phyloP scores from a whole-genome alignment of 2,329 filamentous ascomycete genomes.

The Xylariaceae sp. region DNA sequence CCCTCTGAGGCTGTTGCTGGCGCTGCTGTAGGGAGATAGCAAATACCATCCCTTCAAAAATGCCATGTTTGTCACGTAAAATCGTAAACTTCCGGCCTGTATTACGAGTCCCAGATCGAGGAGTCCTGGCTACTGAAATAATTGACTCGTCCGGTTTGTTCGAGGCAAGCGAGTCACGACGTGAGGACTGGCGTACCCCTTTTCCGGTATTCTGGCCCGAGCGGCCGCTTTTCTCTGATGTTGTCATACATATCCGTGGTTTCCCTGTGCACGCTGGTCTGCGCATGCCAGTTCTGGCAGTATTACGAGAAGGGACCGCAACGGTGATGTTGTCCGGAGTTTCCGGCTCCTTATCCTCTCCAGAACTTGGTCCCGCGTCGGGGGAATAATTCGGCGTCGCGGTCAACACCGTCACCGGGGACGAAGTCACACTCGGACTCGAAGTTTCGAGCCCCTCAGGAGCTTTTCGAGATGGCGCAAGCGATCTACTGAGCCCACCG shows the following conservation, averaged over 20 bases:
- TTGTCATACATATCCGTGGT: constrained; percentile 22
- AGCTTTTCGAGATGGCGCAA: constrained; percentile 22
- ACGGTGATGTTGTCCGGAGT: neutral
- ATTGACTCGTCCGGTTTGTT: constrained; percentile 43
- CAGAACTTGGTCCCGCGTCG: constrained; percentile 26
- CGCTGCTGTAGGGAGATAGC: constrained; percentile 66
- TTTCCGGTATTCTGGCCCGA: constrained; percentile 27
- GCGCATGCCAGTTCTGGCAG: constrained; percentile 10
- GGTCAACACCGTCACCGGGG: constrained; percentile 27
- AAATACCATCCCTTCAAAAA: constrained; percentile 83
- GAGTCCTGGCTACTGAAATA: constrained; percentile 28
- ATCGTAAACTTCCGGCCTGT: constrained; percentile 20
- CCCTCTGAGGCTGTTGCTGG: constrained; percentile 46
- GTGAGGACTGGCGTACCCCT: constrained; percentile 22
- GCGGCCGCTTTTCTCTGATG: neutral
- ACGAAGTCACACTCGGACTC: constrained; percentile 24
- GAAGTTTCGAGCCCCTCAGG: constrained; percentile 14
- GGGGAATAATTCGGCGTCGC: constrained; percentile 27
- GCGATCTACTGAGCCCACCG: constrained; percentile 15
- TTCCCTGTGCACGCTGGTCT: constrained; percentile 20
- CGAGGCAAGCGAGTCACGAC: constrained; percentile 40
- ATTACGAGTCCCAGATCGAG: constrained; percentile 17
- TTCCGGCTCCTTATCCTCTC: constrained; percentile 13
- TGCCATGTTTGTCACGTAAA: constrained; percentile 17
- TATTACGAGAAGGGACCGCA: constrained; percentile 30